Evolutionary conservation across 2,329 filamentous ascomycete genomes (phyloP), one percentile per base, ranked within the genome.

Genomic region (Colletotrichum sp.): DNA sequence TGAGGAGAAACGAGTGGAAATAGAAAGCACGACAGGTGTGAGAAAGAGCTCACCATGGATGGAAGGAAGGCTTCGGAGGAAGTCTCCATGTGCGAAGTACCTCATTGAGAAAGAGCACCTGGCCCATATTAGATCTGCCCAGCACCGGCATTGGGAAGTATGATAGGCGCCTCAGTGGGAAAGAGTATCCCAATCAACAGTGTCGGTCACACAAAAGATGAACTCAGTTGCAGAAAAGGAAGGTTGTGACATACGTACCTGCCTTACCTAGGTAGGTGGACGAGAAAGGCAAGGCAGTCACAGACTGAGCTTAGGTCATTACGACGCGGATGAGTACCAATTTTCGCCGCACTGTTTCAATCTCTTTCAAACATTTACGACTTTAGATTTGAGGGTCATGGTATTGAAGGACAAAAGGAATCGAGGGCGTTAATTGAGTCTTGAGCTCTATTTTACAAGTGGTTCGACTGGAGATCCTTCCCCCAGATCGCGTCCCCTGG

Each of bases 401-500:
- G 13, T 22, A 66, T 77, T 79, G 81, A 80, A 83, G 83, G 85
- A 90, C 88, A 89, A 90, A 91, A 87, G 87, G 87, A 91, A 91
- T 89, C 86, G 87, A 90, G 89, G 89, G 88, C 87, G 81, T 90
- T 88, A 85, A 88, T 91, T 90, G 88, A 90, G 89, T 89, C 88
- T 88, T 88, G 82, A 85, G 86, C 89, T 91, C 89, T 91, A 91
- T 89, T 91, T 91, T 91, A 91, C 89, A 91, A 89, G 86, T 87
- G 86, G 86, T 86, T 86, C 85, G 87, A 86, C 84, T 85, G 86
- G 86, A 84, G 83, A 85, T 84, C 85, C 82, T 83, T 84, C 84
- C 85, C 84, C 76, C 64, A 70, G 32, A 76, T 76, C 72, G 76
- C 76, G 67, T 76, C 72, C 76, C 70, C 73, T 75, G 75, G 71